These are phyloP conservation scores for Hypoxylon sp. DNA, from an alignment of 2,329 filamentous ascomycete genomes.

Conservation along the genomic window DNA sequence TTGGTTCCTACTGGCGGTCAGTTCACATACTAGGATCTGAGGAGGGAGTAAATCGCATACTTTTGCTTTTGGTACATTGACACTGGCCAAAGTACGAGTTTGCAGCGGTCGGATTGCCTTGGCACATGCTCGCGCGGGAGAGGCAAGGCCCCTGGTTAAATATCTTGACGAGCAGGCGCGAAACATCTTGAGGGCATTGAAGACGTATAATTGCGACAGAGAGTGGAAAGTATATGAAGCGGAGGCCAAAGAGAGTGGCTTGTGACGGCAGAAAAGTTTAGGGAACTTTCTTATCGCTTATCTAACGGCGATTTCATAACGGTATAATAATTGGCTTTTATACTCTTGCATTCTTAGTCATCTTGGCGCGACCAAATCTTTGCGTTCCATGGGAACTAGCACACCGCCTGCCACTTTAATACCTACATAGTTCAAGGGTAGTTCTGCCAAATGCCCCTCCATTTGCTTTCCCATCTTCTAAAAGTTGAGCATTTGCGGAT, in stretches of 20 bases:
- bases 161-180: conserved; percentile 48
- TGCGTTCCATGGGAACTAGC: neutral
- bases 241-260: conserved; percentile 36
- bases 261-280: conserved; percentile 46
- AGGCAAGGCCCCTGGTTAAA: conserved; percentile 47
- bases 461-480: conserved; percentile 12
- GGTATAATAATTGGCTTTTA: neutral
- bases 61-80: conserved; percentile 49
- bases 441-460: conserved; percentile 38
- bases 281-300: conserved; percentile 26
- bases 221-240: conserved; percentile 4
- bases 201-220: conserved; percentile 15
- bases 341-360: conserved; percentile 6
- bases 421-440: neutral
- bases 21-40: conserved; percentile 15
- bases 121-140: conserved; percentile 36
- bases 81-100: conserved; percentile 46
- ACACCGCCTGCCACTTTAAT: conserved; percentile 22
- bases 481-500: conserved; percentile 3
- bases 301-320: conserved; percentile 10
- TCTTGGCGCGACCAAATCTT: conserved; percentile 3
- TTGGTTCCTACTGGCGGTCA: conserved; percentile 76
- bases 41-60: conserved; percentile 27
- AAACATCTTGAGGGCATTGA: conserved; percentile 49
- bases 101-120: conserved; percentile 40